Percentiles rank a stretch among this genome's conserved stretches.
These are phyloP conservation scores for Flaveria ramosissima DNA, from an alignment of 129 eudicot species.

Conservation along the genomic window DNA sequence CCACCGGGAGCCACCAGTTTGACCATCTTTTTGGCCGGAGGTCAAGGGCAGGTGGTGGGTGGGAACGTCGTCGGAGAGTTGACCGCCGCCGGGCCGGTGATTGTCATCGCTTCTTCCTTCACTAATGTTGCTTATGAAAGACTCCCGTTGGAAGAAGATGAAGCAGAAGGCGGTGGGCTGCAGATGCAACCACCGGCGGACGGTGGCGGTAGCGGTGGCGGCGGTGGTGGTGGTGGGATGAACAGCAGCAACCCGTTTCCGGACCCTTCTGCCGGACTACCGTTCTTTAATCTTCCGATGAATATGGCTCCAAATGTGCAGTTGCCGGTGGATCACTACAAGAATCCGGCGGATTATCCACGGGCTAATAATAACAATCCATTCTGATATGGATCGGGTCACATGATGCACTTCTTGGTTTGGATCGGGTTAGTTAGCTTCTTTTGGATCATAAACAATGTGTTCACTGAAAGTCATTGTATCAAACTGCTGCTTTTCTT, in stretches of 20 bases:
- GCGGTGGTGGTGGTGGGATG: constrained; percentile 34
- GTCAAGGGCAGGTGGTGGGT: constrained; percentile 52
- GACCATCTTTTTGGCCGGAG: constrained; percentile 50
- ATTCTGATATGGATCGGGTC: constrained; percentile 32
- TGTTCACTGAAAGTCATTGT: constrained; percentile 30
- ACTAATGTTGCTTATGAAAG: constrained; percentile 52
- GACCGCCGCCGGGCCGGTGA: constrained; percentile 53
- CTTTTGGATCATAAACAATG: constrained; percentile 45
- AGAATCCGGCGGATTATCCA: constrained; percentile 35
- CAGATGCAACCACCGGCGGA: constrained; percentile 40
- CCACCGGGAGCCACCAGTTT: constrained; percentile 53
- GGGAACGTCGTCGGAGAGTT: constrained; percentile 54
- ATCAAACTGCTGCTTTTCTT: constrained; percentile 33
- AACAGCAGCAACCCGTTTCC: constrained; percentile 38
- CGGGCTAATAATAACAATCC: constrained; percentile 42
- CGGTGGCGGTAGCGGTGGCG: constrained; percentile 30
- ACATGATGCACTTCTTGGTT: constrained; percentile 26
- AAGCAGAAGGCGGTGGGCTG: constrained; percentile 32
- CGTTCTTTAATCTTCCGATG: constrained; percentile 47
- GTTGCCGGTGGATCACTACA: constrained; percentile 16
- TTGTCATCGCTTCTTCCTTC: constrained; percentile 47
- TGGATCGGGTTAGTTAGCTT: constrained; percentile 36
- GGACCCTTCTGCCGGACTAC: constrained; percentile 51
- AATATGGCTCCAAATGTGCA: constrained; percentile 48
- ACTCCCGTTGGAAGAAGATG: constrained; percentile 48